A percentile compares a stretch with the other conserved stretches of the same genome.
phyloP scores from a whole-genome alignment of 169 alveolate genomes.

The Cryptosporidium bovis region DNA sequence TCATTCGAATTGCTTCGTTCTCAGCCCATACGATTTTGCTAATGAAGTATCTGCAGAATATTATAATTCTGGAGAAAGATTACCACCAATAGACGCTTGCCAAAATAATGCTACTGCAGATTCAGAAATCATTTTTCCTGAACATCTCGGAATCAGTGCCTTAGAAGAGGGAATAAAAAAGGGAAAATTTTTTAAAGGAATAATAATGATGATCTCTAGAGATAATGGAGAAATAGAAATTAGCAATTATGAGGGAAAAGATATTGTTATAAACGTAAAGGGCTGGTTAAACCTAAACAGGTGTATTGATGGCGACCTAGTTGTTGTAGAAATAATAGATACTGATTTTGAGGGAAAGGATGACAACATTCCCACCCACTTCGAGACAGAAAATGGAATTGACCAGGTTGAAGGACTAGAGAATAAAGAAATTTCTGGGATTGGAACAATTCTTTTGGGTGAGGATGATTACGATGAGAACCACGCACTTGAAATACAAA shows the following conservation, averaged over 20 bases:
- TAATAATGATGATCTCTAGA: slow-evolving; percentile 82
- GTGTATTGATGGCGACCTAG: slow-evolving; percentile 97
- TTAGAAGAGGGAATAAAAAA: slow-evolving; percentile 84
- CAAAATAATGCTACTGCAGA: slow-evolving; percentile 38
- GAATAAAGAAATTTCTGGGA: slow-evolving; percentile 76
- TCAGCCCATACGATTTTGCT: slow-evolving; percentile 75
- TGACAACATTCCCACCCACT: neutral
- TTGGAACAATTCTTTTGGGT: slow-evolving; percentile 76
- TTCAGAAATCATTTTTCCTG: slow-evolving; percentile 74
- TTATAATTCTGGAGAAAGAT: slow-evolving; percentile 77
- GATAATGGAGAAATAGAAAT: slow-evolving; percentile 83
- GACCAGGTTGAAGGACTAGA: slow-evolving; percentile 79
- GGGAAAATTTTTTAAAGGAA: slow-evolving; percentile 89
- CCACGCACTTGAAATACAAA: slow-evolving; percentile 30
- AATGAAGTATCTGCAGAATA: slow-evolving; percentile 41
- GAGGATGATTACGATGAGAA: slow-evolving; percentile 72
- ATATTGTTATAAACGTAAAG: slow-evolving; percentile 85
- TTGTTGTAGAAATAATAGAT: slow-evolving; percentile 93
- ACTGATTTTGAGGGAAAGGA: slow-evolving; percentile 77
- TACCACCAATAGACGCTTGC: slow-evolving; percentile 75
- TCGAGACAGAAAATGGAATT: slow-evolving; percentile 77
- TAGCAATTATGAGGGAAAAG: slow-evolving; percentile 77
- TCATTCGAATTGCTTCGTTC: slow-evolving; percentile 6
- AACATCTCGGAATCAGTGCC: slow-evolving; percentile 80
- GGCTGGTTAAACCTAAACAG: slow-evolving; percentile 92